Evolutionary conservation across 805 yeast genomes (phyloP).

Genomic region (Cyberlindnera euphorbiiphila): DNA sequence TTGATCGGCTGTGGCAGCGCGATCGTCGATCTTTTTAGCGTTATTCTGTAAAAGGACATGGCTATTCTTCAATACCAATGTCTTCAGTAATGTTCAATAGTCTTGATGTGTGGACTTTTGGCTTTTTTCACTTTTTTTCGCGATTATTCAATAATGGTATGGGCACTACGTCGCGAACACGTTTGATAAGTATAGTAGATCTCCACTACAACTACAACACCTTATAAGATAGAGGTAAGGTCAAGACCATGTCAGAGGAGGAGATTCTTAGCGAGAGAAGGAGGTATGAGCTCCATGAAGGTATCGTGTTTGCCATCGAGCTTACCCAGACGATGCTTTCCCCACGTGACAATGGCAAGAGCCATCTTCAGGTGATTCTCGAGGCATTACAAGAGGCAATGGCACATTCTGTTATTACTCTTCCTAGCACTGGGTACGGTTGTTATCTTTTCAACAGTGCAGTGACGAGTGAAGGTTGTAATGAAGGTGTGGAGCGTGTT

Average conservation of each 20-base stretch:
- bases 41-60: conserved; percentile 57
- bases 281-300: conserved; percentile 51
- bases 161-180: conserved; percentile 1
- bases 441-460: conserved; percentile 56
- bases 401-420: conserved; percentile 58
- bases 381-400: conserved; percentile 58
- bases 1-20: conserved; percentile 73
- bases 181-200: no score
- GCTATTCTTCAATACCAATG: no score
- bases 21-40: conserved; percentile 77
- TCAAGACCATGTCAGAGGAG: conserved; percentile 1
- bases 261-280: conserved; percentile 2
- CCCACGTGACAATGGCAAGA: conserved; percentile 33
- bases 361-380: conserved; percentile 51
- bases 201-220: no score
- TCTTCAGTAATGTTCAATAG: no score
- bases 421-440: conserved; percentile 73
- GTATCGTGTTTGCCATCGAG: conserved; percentile 60
- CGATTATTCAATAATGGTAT: no score
- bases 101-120: no score
- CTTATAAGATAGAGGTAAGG: no score
- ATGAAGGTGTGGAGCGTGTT: conserved; percentile 45
- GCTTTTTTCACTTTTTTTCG: no score
- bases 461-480: conserved; percentile 31
- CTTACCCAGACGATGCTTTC: conserved; percentile 43